Percentiles rank a stretch among this genome's conserved stretches.
Conservation (phyloP, 495 filamentous ascomycete genomes). For the Cladorrhinum samala region DNA sequence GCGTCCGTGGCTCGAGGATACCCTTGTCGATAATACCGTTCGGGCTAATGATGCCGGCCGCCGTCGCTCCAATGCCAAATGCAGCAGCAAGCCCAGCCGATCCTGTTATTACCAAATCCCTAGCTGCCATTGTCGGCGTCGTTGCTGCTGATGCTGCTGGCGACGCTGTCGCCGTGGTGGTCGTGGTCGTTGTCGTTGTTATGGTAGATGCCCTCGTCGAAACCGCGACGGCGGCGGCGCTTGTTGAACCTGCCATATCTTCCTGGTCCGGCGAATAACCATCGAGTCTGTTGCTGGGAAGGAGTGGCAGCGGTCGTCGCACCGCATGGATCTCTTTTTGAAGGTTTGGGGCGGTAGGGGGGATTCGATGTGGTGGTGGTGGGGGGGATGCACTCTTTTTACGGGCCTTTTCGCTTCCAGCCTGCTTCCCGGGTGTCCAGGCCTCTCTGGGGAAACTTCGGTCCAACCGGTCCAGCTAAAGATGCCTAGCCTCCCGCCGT, state of each 20-base stretch:
- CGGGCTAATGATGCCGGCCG: slow-evolving; percentile 1
- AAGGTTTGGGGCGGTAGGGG: background rate
- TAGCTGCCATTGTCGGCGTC: background rate
- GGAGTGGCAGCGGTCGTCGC: slow-evolving; percentile 2
- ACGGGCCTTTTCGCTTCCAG: background rate
- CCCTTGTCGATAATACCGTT: slow-evolving; percentile 19
- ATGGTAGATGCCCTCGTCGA: slow-evolving; percentile 17
- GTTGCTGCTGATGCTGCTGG: slow-evolving; percentile 1
- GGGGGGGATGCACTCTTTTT: background rate
- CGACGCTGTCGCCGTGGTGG: background rate
- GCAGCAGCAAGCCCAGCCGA: background rate
- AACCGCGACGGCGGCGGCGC: slow-evolving; percentile 18
- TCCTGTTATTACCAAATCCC: background rate
- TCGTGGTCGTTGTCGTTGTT: slow-evolving; percentile 2
- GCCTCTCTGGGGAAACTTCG: slow-evolving; percentile 3
- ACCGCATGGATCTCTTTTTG: background rate
- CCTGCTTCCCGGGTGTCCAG: background rate
- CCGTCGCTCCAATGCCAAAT: too few species aligned
- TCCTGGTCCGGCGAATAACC: slow-evolving; percentile 17
- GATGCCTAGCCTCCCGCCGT: background rate
- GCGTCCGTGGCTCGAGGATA: slow-evolving; percentile 15
- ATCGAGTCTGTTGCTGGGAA: slow-evolving; percentile 17
- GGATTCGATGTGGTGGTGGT: too few species aligned
- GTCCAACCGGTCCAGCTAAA: background rate
- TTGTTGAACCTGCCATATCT: slow-evolving; percentile 24